These are phyloP conservation scores for Coemansia sp. DNA, from an alignment of 192 early-diverging fungal genomes.

Conservation along the genomic window DNA sequence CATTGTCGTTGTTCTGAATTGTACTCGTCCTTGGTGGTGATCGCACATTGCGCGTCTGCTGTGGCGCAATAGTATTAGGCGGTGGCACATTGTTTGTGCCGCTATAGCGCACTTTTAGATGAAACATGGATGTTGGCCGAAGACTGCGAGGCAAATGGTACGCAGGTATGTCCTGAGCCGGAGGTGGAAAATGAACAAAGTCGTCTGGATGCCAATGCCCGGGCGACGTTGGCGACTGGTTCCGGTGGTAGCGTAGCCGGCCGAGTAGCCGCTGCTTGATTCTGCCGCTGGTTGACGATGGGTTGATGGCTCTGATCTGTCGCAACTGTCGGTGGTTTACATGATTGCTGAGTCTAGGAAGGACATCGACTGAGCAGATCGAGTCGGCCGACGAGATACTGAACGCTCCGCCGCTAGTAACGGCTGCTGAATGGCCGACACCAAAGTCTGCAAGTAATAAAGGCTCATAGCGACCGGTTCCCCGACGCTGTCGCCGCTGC, in stretches of 20 bases:
- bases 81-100: background rate
- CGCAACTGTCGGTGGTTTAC: background rate
- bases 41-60: constrained; percentile 4
- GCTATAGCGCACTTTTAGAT: constrained; percentile 41
- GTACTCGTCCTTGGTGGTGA: background rate
- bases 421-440: background rate
- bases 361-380: constrained; percentile 44
- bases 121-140: constrained; percentile 51
- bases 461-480: background rate
- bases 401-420: background rate
- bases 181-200: background rate
- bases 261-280: background rate
- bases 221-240: background rate
- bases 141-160: constrained; percentile 44
- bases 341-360: constrained; percentile 25
- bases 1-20: background rate
- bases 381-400: constrained; percentile 31
- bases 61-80: constrained; percentile 14
- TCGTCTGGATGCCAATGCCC: background rate
- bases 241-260: background rate
- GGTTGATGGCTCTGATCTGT: background rate
- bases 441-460: background rate
- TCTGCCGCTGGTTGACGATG: background rate
- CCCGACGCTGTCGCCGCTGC: constrained; percentile 3
- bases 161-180: background rate